These are phyloP conservation scores for Parastagonospora nodorum DNA, from an alignment of 2,329 filamentous ascomycete genomes.

Conservation along the genomic window DNA sequence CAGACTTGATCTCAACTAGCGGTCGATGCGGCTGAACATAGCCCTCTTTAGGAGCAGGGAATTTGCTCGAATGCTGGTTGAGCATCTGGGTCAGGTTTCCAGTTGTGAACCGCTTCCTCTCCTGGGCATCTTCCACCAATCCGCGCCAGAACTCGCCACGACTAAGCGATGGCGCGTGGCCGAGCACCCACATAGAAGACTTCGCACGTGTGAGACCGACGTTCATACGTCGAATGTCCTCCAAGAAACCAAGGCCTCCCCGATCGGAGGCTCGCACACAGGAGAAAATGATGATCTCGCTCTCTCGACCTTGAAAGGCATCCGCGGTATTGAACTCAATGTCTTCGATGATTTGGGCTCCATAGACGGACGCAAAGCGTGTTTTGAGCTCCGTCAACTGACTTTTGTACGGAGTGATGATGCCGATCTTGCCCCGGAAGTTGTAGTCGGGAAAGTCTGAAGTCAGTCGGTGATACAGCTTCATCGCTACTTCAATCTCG, in stretches of 20 bases:
- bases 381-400: constrained; percentile 80
- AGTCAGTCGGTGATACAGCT: constrained; percentile 79
- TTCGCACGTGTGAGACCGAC: constrained; percentile 96
- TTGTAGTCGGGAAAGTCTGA: constrained; percentile 72
- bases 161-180: constrained; percentile 83
- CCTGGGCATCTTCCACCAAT: constrained; percentile 80
- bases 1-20: constrained; percentile 25
- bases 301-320: constrained; percentile 95
- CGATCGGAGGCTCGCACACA: constrained; percentile 93
- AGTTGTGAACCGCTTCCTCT: constrained; percentile 75
- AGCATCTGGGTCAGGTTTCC: constrained; percentile 65
- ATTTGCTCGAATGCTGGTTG: constrained; percentile 55
- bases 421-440: constrained; percentile 83
- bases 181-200: constrained; percentile 94
- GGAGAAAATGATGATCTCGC: constrained; percentile 98
- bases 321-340: constrained; percentile 99
- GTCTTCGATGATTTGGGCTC: constrained; percentile 72
- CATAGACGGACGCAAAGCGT: constrained; percentile 74
- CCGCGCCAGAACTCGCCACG: constrained; percentile 91
- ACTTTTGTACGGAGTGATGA: constrained; percentile 98
- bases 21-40: constrained; percentile 26
- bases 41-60: constrained; percentile 38
- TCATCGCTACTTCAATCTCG: constrained; percentile 84
- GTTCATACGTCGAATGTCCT: constrained; percentile 98
- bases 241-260: constrained; percentile 97